Evolutionary conservation across 73 alveolate species (phyloP).

Genomic region (Paramecium primaurelia): DNA sequence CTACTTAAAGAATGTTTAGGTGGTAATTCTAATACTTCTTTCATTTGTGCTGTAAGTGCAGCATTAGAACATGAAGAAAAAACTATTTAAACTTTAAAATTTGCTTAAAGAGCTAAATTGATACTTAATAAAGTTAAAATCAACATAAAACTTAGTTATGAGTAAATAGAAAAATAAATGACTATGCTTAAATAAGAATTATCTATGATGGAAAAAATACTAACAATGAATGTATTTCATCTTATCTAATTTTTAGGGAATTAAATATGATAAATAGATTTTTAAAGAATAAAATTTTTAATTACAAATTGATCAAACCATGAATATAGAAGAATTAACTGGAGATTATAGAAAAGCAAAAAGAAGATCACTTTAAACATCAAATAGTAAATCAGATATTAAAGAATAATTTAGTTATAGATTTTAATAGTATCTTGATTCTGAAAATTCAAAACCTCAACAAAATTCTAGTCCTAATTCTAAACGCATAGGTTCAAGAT

Average conservation of each 20-base stretch:
- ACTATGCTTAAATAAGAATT: not conserved
- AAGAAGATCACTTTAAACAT: not conserved
- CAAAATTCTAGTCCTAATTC: not conserved
- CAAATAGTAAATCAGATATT: not conserved
- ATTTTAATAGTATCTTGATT: constrained; percentile 21
- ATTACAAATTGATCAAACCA: not conserved
- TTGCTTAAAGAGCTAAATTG: constrained; percentile 58
- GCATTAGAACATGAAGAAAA: constrained; percentile 41
- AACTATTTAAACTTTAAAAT: constrained; percentile 49
- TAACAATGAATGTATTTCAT: not conserved
- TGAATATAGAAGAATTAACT: not conserved
- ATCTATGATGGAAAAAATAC: not conserved
- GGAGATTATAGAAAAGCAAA: not conserved
- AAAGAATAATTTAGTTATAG: constrained; percentile 21
- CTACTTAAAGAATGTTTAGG: constrained; percentile 57
- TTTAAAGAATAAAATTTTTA: not conserved
- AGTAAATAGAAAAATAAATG: constrained; percentile 44
- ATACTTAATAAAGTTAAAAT: constrained; percentile 35
- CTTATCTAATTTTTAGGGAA: not conserved
- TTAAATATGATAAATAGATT: constrained; percentile 10
- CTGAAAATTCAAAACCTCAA: not conserved
- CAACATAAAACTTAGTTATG: constrained; percentile 53
- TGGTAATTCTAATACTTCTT: constrained; percentile 61
- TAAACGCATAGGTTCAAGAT: not conserved
- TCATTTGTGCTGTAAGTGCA: constrained; percentile 60